These are phyloP conservation scores for Fusarium sterilihyphosum DNA, from an alignment of 2,329 filamentous ascomycete species.

Conservation along the genomic window DNA sequence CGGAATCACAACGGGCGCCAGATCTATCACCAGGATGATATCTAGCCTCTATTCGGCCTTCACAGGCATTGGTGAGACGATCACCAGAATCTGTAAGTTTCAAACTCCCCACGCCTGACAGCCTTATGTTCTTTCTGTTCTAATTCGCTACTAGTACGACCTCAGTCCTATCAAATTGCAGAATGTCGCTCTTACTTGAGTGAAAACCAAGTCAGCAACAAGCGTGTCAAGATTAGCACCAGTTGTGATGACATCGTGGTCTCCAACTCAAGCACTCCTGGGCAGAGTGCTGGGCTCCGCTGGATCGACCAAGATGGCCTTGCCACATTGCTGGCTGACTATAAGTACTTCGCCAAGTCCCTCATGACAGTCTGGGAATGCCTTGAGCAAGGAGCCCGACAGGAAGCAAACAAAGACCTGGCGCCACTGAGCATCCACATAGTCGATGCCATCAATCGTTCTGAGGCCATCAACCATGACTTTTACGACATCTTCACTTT, in stretches of 20 bases:
- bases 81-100: conserved; percentile 40
- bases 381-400: conserved; percentile 26
- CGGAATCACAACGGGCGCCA: conserved; percentile 19
- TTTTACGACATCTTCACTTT: conserved; percentile 36
- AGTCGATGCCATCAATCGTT: conserved; percentile 36
- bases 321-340: conserved; percentile 35
- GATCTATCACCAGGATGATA: conserved; percentile 46
- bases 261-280: not conserved
- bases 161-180: conserved; percentile 38
- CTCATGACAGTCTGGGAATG: conserved; percentile 36
- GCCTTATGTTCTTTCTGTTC: not conserved
- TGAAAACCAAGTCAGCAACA: conserved; percentile 38
- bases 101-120: not conserved
- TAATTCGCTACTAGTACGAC: conserved; percentile 33
- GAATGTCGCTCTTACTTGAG: conserved; percentile 39
- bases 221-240: conserved; percentile 41
- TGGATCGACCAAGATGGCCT: conserved; percentile 43
- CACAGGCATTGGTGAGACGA: conserved; percentile 40
- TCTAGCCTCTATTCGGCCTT: conserved; percentile 40
- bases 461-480: conserved; percentile 25
- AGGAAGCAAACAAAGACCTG: conserved; percentile 41
- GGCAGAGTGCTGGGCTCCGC: conserved; percentile 14
- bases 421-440: conserved; percentile 35
- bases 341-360: conserved; percentile 35
- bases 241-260: conserved; percentile 12